Percentiles rank a stretch among this genome's conserved stretches.
These are phyloP conservation scores for Trichoderma breve DNA, from an alignment of 2,329 filamentous ascomycete species.

Conservation along the genomic window DNA sequence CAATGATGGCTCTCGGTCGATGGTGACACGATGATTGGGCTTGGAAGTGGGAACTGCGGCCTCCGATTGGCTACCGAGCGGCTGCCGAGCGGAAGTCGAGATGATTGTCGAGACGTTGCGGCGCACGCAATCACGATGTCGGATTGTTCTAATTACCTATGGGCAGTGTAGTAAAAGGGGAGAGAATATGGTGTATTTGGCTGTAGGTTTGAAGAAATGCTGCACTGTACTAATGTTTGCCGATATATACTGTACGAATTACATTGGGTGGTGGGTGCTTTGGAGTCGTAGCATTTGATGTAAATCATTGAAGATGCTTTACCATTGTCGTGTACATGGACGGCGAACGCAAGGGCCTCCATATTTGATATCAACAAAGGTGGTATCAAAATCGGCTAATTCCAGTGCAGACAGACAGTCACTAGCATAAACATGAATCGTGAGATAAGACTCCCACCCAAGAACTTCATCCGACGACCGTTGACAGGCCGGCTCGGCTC, in stretches of 20 bases:
- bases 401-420: neutral
- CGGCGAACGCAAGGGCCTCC: neutral
- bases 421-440: neutral
- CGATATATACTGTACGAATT: neutral
- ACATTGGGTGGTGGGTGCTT: neutral
- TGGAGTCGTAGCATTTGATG: neutral
- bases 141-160: neutral
- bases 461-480: neutral
- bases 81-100: neutral
- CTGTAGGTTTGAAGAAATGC: neutral
- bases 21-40: conserved; percentile 1
- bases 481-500: conserved; percentile 6
- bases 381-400: neutral
- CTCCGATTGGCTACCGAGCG: conserved; percentile 13
- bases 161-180: neutral
- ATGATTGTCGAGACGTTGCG: neutral
- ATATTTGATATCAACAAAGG: neutral
- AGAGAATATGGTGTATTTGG: neutral
- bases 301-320: neutral
- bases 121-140: neutral
- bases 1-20: neutral
- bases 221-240: neutral
- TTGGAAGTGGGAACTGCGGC: neutral
- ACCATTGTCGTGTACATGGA: neutral
- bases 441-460: neutral